These are phyloP conservation scores for Aureobasidium zeae DNA, from an alignment of 2,329 filamentous ascomycete genomes.

Conservation along the genomic window DNA sequence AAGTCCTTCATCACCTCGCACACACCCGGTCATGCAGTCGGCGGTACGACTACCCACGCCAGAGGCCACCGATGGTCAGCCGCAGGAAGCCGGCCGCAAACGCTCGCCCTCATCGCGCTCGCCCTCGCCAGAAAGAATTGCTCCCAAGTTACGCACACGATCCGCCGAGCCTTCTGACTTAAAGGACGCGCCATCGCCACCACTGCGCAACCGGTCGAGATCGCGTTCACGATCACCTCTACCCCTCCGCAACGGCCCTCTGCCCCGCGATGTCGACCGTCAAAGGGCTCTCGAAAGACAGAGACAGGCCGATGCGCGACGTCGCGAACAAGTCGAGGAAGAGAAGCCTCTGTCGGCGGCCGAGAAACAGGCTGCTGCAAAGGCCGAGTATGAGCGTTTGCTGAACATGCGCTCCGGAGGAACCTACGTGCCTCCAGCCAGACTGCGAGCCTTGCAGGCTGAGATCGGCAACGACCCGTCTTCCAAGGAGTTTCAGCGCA, in stretches of 20 bases:
- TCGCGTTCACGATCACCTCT: conserved; percentile 17
- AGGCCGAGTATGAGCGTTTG: conserved; percentile 88
- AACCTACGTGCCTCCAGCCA: conserved; percentile 89
- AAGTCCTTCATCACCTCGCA: no score
- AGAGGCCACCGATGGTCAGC: conserved; percentile 15
- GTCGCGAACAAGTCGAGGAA: conserved; percentile 34
- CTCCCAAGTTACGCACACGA: conserved; percentile 25
- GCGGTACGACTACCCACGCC: conserved; percentile 16
- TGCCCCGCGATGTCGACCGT: conserved; percentile 41
- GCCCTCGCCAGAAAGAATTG: conserved; percentile 28
- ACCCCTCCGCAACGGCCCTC: conserved; percentile 27
- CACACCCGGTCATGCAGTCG: conserved; percentile 17
- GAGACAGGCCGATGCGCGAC: conserved; percentile 39
- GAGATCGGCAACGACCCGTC: conserved; percentile 87
- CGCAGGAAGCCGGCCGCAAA: conserved; percentile 22
- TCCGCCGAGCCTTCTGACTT: conserved; percentile 2
- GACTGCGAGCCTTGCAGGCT: conserved; percentile 81
- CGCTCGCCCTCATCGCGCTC: conserved; percentile 28
- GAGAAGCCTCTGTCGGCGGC: conserved; percentile 57
- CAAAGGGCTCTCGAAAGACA: conserved; percentile 44
- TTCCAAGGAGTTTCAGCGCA: conserved; percentile 94
- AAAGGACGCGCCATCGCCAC: neutral
- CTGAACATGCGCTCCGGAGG: conserved; percentile 88
- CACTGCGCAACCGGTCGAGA: conserved; percentile 26
- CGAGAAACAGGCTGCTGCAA: conserved; percentile 77